phyloP scores from a whole-genome alignment of 148 eudicot species.

The Beta vulgaris region DNA sequence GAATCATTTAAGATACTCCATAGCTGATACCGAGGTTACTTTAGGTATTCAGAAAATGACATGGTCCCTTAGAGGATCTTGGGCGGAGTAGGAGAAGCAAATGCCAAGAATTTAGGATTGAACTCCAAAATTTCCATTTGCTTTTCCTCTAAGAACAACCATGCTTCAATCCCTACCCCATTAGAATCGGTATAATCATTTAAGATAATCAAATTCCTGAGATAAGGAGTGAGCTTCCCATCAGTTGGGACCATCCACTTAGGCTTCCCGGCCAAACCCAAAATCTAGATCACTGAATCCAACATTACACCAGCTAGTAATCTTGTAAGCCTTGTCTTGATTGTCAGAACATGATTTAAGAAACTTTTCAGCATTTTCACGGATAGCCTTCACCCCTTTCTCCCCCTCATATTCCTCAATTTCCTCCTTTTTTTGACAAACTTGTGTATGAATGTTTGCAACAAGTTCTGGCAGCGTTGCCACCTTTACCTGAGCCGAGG shows the following conservation, averaged over 20 bases:
- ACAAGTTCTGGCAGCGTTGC: not conserved
- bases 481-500: not conserved
- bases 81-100: slow-evolving; percentile 16
- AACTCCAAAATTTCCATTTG: slow-evolving; percentile 10
- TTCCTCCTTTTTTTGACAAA: not conserved
- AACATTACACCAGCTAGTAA: slow-evolving; percentile 6
- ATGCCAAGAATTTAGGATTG: not conserved
- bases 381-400: not conserved
- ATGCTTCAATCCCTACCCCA: slow-evolving; percentile 19
- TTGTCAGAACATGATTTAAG: not conserved
- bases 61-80: too few species aligned
- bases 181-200: not conserved
- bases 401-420: not conserved
- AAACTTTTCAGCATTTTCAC: too few species aligned
- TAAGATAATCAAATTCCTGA: slow-evolving; percentile 12
- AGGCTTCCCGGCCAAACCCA: slow-evolving; percentile 17
- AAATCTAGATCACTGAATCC: slow-evolving; percentile 14
- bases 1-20: too few species aligned
- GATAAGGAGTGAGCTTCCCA: not conserved
- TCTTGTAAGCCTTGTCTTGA: not conserved
- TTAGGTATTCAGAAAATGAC: too few species aligned
- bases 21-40: too few species aligned
- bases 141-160: slow-evolving; percentile 14
- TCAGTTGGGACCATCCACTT: slow-evolving; percentile 1
- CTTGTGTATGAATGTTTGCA: not conserved